Conservation (phyloP, 441 rosid genomes). For the Erodium chrysanthum region DNA sequence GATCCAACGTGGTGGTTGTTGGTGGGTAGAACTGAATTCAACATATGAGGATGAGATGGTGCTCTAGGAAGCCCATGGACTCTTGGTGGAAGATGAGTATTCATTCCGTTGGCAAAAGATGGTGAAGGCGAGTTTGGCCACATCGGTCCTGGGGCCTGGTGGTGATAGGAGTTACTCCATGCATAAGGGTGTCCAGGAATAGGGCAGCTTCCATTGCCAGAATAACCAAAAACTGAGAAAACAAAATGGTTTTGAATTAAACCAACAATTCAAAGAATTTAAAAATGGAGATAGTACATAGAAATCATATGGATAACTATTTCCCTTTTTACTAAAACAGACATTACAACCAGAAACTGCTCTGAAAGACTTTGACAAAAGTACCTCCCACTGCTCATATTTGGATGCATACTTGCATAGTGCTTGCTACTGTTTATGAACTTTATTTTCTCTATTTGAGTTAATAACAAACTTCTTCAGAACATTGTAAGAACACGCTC, state of each 20-base stretch:
- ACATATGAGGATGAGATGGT: conserved; percentile 28
- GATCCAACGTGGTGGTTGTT: conserved; percentile 44
- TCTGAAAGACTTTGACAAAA: background rate
- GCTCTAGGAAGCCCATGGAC: conserved; percentile 35
- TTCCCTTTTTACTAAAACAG: background rate
- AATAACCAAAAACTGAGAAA: conserved; percentile 41
- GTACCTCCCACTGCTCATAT: background rate
- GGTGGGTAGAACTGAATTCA: conserved; percentile 30
- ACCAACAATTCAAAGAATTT: conserved; percentile 11
- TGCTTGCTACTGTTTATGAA: background rate
- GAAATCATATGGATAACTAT: background rate
- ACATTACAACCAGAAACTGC: background rate
- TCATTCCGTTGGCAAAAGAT: conserved; percentile 37
- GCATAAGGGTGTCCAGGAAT: conserved; percentile 32
- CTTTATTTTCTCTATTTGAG: conserved; percentile 3
- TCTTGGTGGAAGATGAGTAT: conserved; percentile 26
- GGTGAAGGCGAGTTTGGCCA: conserved; percentile 44
- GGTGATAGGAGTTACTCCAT: conserved; percentile 37
- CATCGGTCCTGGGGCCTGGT: conserved; percentile 34
- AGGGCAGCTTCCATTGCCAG: conserved; percentile 29
- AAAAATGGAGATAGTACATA: conserved; percentile 12
- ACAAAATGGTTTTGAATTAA: conserved; percentile 3
- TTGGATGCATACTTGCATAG: background rate
- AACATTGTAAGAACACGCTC: background rate
- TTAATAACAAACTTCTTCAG: background rate